Evolutionary conservation across 164 flowering plant species (phyloP).

Genomic region (Stephania yunnanensis): DNA sequence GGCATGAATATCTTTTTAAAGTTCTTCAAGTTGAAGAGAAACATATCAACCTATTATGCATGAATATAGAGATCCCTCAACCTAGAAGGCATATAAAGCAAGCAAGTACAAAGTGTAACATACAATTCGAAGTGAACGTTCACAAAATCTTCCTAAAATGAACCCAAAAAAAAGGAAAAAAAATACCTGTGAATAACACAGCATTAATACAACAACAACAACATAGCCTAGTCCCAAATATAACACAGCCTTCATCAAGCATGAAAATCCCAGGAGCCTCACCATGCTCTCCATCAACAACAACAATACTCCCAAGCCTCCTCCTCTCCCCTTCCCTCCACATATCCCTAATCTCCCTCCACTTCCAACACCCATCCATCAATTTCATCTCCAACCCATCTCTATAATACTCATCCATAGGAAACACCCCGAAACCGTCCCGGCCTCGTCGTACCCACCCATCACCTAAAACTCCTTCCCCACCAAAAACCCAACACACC

Average conservation of each 20-base stretch:
- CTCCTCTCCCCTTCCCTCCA: slow-evolving; percentile 75
- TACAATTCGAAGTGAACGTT: too few species aligned
- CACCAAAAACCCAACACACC: slow-evolving; percentile 73
- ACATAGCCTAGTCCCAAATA: slow-evolving; percentile 8
- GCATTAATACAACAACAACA: not conserved
- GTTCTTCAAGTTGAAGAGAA: too few species aligned
- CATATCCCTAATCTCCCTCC: slow-evolving; percentile 86
- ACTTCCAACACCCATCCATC: slow-evolving; percentile 43
- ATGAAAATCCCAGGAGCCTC: slow-evolving; percentile 50
- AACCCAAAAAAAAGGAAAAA: not conserved
- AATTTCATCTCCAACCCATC: slow-evolving; percentile 76
- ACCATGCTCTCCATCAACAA: slow-evolving; percentile 29
- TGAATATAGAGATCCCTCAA: too few species aligned
- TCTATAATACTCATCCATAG: slow-evolving; percentile 76
- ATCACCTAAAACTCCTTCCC: slow-evolving; percentile 89
- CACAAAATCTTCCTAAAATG: not conserved
- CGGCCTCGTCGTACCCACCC: slow-evolving; percentile 92
- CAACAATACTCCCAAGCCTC: slow-evolving; percentile 65
- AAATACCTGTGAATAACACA: slow-evolving; percentile 58
- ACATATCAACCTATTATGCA: too few species aligned
- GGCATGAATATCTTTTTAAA: too few species aligned
- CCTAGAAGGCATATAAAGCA: too few species aligned
- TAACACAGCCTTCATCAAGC: slow-evolving; percentile 54
- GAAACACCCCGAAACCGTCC: slow-evolving; percentile 74
- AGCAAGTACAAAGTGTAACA: too few species aligned